phyloP scores from a whole-genome alignment of 129 eudicot species.

The Saposhnikovia divaricata region DNA sequence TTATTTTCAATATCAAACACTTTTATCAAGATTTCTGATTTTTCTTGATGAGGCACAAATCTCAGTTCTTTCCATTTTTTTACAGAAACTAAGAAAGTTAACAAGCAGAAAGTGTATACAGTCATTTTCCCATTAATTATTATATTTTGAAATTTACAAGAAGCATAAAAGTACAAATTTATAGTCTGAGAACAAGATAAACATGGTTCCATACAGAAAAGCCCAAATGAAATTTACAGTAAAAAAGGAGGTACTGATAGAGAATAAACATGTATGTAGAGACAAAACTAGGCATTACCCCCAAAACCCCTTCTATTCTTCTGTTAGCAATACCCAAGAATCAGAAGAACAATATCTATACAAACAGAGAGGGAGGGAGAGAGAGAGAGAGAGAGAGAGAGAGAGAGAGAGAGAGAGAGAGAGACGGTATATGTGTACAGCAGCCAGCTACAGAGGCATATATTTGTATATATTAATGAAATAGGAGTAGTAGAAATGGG shows the following conservation, averaged over 20 bases:
- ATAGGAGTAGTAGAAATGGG: slow-evolving; percentile 19
- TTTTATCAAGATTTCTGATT: not conserved
- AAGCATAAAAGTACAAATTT: not conserved
- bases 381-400: no score
- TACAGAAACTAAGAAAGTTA: not conserved
- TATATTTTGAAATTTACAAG: not conserved
- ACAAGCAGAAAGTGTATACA: not conserved
- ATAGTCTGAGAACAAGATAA: not conserved
- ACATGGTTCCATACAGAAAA: slow-evolving; percentile 5
- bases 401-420: no score
- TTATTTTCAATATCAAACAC: not conserved
- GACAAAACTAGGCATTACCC: slow-evolving; percentile 33
- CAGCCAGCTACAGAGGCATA: no score
- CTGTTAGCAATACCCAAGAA: slow-evolving; percentile 23
- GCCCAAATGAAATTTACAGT: slow-evolving; percentile 2
- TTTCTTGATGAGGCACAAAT: not conserved
- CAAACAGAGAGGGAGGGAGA: not conserved
- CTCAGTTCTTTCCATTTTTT: not conserved
- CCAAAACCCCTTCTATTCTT: slow-evolving; percentile 30
- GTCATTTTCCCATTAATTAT: not conserved
- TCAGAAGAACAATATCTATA: slow-evolving; percentile 7
- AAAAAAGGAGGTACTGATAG: slow-evolving; percentile 3
- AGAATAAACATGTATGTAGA: slow-evolving; percentile 18
- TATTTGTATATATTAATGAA: not conserved
- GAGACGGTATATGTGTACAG: no score